These are phyloP conservation scores for Ophiostoma populinum DNA, from an alignment of 2,329 filamentous ascomycete genomes.

Conservation along the genomic window DNA sequence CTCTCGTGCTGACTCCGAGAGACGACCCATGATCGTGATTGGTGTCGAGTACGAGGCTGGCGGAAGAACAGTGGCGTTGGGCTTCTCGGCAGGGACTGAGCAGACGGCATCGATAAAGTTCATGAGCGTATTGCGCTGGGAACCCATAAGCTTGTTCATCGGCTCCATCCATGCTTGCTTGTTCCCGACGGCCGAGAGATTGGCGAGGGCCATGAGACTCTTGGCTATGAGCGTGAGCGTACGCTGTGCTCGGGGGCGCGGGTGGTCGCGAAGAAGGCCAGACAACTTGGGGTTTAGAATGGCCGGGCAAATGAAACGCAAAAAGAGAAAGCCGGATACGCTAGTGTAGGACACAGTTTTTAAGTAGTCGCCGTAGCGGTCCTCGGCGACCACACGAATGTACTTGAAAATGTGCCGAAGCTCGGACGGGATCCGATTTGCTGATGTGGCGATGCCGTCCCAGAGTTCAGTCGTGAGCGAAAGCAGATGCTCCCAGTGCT, in stretches of 20 bases:
- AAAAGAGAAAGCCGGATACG: constrained; percentile 84
- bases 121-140: constrained; percentile 66
- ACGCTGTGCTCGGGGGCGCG: constrained; percentile 64
- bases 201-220: constrained; percentile 76
- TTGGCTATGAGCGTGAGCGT: constrained; percentile 88
- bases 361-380: constrained; percentile 84
- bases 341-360: constrained; percentile 84
- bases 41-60: constrained; percentile 86
- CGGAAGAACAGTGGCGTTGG: constrained; percentile 33
- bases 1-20: constrained; percentile 68
- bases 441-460: constrained; percentile 65
- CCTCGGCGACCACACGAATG: constrained; percentile 79
- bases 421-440: constrained; percentile 59
- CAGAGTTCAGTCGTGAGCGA: constrained; percentile 67
- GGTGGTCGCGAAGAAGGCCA: constrained; percentile 67
- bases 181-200: constrained; percentile 78
- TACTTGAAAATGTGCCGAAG: constrained; percentile 77
- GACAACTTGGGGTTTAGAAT: constrained; percentile 91
- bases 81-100: constrained; percentile 56
- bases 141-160: constrained; percentile 76
- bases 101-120: constrained; percentile 77
- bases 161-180: constrained; percentile 99
- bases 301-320: constrained; percentile 92
- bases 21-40: constrained; percentile 68
- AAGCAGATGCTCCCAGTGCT: constrained; percentile 68